phyloP scores from a whole-genome alignment of 2,329 filamentous ascomycete species.

The Botrytis porri region DNA sequence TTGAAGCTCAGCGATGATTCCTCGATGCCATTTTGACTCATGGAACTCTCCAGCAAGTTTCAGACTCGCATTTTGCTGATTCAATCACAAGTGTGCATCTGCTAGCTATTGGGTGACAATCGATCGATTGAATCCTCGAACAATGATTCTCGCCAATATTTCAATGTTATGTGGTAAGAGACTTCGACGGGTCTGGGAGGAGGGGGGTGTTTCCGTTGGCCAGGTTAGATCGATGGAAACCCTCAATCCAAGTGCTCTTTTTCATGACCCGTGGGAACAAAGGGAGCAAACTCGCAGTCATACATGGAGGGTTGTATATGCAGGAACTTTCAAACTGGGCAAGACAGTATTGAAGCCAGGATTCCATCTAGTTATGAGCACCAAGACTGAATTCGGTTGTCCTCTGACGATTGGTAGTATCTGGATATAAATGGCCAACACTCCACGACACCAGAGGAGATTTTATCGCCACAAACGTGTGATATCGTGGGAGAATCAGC shows the following conservation, averaged over 20 bases:
- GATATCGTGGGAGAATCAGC: not conserved
- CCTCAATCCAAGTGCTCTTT: not conserved
- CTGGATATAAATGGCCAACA: not conserved
- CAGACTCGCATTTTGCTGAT: not conserved
- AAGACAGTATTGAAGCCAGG: not conserved
- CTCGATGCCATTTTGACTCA: fast-evolving
- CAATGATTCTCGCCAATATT: not conserved
- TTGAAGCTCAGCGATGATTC: not conserved
- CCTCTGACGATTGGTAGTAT: not conserved
- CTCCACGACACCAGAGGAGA: fast-evolving
- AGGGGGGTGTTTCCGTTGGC: not conserved
- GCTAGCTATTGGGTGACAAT: too few species aligned
- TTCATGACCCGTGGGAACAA: not conserved
- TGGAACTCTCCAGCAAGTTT: not conserved
- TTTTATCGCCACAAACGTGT: not conserved
- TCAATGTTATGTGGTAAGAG: not conserved
- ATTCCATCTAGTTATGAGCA: not conserved
- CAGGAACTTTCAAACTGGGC: not conserved
- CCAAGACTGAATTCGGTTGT: not conserved
- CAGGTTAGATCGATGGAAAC: fast-evolving
- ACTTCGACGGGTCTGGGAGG: not conserved
- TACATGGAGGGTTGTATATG: not conserved
- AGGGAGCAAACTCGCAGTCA: not conserved
- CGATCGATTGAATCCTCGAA: not conserved
- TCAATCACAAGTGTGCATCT: not conserved